Conservation (phyloP, 371 early-diverging fungal species). For the Apophysomyces trapeziformis region DNA sequence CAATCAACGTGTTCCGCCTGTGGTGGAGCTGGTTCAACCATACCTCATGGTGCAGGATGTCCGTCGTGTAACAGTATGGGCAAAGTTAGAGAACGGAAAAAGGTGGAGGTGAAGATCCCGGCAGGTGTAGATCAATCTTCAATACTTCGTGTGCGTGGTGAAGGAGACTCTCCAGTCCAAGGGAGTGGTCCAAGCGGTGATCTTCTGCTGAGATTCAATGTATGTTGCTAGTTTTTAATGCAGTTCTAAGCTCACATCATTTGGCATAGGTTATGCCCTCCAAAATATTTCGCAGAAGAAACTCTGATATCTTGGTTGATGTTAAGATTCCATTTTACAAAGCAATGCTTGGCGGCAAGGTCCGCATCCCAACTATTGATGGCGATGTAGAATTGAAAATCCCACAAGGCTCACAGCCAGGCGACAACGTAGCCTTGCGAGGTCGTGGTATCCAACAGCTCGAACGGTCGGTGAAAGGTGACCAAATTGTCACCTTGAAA, state of each 20-base stretch:
- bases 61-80: constrained; percentile 82
- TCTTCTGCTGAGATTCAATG: constrained; percentile 75
- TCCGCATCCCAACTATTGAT: constrained; percentile 88
- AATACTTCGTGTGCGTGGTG: constrained; percentile 72
- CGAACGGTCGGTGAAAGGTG: constrained; percentile 70
- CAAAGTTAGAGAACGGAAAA: constrained; percentile 69
- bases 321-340: constrained; percentile 80
- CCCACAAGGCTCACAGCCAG: constrained; percentile 86
- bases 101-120: constrained; percentile 81
- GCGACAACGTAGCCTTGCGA: constrained; percentile 77
- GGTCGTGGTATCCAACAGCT: constrained; percentile 71
- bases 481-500: constrained; percentile 85
- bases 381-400: constrained; percentile 92
- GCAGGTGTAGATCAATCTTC: constrained; percentile 65
- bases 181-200: constrained; percentile 81
- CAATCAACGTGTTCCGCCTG: constrained; percentile 81
- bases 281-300: constrained; percentile 77
- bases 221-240: constrained; percentile 28
- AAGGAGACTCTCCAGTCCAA: constrained; percentile 87
- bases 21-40: constrained; percentile 78
- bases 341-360: constrained; percentile 85
- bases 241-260: not conserved
- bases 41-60: constrained; percentile 76
- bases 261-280: constrained; percentile 59
- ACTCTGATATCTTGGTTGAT: constrained; percentile 74